Base-by-base conservation (phyloP, 495 filamentous ascomycete species). In the Penicillium cataractarum region DNA sequence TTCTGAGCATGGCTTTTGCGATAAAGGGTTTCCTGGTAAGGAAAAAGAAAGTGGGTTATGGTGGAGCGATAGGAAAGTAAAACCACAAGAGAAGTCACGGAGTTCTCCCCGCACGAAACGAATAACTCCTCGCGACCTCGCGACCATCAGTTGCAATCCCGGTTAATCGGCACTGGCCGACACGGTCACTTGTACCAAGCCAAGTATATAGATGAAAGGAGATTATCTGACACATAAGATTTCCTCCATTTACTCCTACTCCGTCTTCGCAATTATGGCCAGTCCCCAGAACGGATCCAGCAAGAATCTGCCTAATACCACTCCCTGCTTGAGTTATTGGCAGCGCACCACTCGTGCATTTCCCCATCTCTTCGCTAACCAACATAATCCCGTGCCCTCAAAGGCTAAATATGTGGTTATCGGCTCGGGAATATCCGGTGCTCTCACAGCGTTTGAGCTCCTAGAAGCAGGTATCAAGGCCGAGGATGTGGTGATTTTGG, bases 271-370 rank as follows among this genome's bases (percentile, higher is more conserved):
- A 21, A 24, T 42, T 10, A 40, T 56, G 37, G 8, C 22, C 24
- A 39, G 7, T 2, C 6, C 51, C 51, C 17, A 46, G 8, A 21
- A 33, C 39, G 61, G 58, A 22, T 65, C 60, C 13, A 71, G 69
- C 55, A 65, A 60, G 42, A 74, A 64, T 51, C 48, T 73, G 33
- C 70, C 72, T 3, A 64, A 66, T n/a, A n/a, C 35, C 24, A 61
- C 51, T 9, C 68, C 72, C 27, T 64, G 70, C 32, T 48, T 73
- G 31, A 74, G 72, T 26, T 74, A 71, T 49, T 75, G 73, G 73
- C 73, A 75, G 26, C 71, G 67, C n/a, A 75, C 73, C 3, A 75
- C 71, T 19, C 71, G 73, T 19, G 63, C 57, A 22, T 75, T 69
- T 37, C 67, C 63, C 3, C 42, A 68, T 61, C 42, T 75, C 7